Conservation (phyloP, 345 rosid genomes). For the Boechera stricta region DNA sequence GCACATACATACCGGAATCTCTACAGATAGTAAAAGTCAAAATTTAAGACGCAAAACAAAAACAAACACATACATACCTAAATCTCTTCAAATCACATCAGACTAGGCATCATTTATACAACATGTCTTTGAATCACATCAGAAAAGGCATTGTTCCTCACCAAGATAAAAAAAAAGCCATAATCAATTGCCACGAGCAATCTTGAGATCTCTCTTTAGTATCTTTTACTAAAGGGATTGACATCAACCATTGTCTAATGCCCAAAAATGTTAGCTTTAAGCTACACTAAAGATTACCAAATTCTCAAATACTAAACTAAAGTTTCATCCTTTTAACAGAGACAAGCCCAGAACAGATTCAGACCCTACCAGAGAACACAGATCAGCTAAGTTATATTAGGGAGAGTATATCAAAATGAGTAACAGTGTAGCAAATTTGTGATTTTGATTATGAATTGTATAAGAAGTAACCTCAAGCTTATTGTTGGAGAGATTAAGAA, state of each 20-base stretch:
- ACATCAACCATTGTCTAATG: constrained; percentile 6
- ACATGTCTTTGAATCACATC: neutral
- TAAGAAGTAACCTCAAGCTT: constrained; percentile 66
- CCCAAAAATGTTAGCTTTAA: neutral
- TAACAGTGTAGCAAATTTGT: neutral
- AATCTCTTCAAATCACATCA: constrained; percentile 18
- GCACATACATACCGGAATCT: neutral
- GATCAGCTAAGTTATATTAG: neutral
- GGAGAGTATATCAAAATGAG: neutral
- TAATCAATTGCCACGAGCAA: neutral
- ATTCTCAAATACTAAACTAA: constrained; percentile 1
- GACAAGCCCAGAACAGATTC: neutral
- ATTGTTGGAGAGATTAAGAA: constrained; percentile 74
- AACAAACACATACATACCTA: constrained; percentile 5
- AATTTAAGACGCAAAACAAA: constrained; percentile 15
- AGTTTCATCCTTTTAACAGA: neutral
- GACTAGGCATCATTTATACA: neutral
- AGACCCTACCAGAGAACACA: neutral
- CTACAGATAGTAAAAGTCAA: neutral
- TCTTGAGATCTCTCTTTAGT: neutral
- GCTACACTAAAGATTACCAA: constrained; percentile 18
- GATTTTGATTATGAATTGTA: neutral
- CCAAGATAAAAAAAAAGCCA: neutral
- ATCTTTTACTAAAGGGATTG: neutral
- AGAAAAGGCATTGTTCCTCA: neutral